A percentile compares a stretch with the other conserved stretches of the same genome.
Evolutionary conservation across 352 stramenopile genomes (phyloP).

Genomic region (Phytophthora brassicae): DNA sequence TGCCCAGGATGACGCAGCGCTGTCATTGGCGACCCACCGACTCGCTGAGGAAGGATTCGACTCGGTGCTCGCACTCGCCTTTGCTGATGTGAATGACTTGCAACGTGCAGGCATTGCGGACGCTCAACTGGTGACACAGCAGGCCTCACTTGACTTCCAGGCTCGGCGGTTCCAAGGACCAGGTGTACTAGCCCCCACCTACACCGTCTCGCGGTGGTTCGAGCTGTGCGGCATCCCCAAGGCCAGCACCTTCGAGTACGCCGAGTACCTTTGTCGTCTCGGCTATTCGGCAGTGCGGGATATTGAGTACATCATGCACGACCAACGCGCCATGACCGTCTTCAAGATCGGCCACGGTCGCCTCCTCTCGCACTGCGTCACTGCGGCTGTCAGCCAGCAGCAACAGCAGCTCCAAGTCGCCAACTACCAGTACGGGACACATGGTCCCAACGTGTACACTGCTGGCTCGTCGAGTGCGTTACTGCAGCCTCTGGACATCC

Average conservation of each 20-base stretch:
- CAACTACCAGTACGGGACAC: conserved; percentile 33
- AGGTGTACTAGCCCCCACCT: conserved; percentile 33
- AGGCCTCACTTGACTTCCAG: conserved; percentile 48
- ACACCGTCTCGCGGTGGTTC: conserved; percentile 67
- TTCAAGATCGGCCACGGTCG: conserved; percentile 52
- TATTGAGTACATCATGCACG: conserved; percentile 58
- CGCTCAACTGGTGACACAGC: conserved; percentile 49
- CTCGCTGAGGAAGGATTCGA: conserved; percentile 66
- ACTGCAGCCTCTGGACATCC: conserved; percentile 54
- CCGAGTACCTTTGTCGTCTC: conserved; percentile 54
- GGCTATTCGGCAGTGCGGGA: conserved; percentile 61
- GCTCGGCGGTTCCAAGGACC: conserved; percentile 43
- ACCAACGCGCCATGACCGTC: conserved; percentile 43
- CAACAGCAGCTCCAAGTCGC: conserved; percentile 27
- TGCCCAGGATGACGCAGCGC: conserved; percentile 28
- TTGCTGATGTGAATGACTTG: conserved; percentile 50
- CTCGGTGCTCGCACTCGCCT: conserved; percentile 53
- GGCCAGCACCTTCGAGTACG: conserved; percentile 50
- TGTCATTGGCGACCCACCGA: conserved; percentile 36
- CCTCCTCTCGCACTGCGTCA: conserved; percentile 48
- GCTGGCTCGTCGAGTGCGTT: conserved; percentile 44
- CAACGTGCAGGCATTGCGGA: conserved; percentile 52
- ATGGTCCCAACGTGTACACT: conserved; percentile 33
- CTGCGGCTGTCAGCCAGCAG: conserved; percentile 31
- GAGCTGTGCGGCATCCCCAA: conserved; percentile 55